Conservation (phyloP, 2,329 filamentous ascomycete species). For the Diatrype stigma region DNA sequence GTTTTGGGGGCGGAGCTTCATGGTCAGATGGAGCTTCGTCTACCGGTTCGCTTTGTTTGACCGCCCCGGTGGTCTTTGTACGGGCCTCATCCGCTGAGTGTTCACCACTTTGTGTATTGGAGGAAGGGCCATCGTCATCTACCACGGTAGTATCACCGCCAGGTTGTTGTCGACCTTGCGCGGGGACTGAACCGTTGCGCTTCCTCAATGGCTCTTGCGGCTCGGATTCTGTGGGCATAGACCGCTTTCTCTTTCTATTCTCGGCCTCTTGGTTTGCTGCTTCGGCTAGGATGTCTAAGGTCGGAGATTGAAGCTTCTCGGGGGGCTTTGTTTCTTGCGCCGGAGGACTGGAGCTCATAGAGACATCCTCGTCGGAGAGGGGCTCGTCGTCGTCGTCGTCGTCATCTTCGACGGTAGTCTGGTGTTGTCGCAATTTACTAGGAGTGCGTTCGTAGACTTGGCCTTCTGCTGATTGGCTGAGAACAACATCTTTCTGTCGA, state of each 20-base stretch:
- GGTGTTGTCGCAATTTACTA: constrained; percentile 63
- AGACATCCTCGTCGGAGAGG: constrained; percentile 28
- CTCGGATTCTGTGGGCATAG: constrained; percentile 20
- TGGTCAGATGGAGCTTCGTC: constrained; percentile 19
- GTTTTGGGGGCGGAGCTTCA: constrained; percentile 21
- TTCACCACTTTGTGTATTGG: constrained; percentile 26
- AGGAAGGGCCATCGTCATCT: constrained; percentile 30
- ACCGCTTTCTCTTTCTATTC: constrained; percentile 31
- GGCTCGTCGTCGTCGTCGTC: constrained; percentile 35
- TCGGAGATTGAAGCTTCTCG: constrained; percentile 24
- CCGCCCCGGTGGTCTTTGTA: constrained; percentile 15
- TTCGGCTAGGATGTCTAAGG: constrained; percentile 27
- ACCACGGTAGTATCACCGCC: constrained; percentile 29
- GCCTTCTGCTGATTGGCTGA: constrained; percentile 51
- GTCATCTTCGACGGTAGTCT: constrained; percentile 22
- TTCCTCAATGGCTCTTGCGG: constrained; percentile 18
- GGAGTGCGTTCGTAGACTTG: constrained; percentile 63
- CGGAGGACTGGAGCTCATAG: constrained; percentile 30
- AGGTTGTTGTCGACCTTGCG: constrained; percentile 20
- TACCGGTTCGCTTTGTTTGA: constrained; percentile 16
- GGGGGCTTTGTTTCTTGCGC: constrained; percentile 16
- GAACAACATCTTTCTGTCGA: constrained; percentile 59
- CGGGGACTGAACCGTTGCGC: constrained; percentile 21
- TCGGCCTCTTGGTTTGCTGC: constrained; percentile 27
- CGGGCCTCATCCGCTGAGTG: constrained; percentile 28